These are phyloP conservation scores for Salix purpurea DNA, from an alignment of 345 rosid species.

Conservation along the genomic window DNA sequence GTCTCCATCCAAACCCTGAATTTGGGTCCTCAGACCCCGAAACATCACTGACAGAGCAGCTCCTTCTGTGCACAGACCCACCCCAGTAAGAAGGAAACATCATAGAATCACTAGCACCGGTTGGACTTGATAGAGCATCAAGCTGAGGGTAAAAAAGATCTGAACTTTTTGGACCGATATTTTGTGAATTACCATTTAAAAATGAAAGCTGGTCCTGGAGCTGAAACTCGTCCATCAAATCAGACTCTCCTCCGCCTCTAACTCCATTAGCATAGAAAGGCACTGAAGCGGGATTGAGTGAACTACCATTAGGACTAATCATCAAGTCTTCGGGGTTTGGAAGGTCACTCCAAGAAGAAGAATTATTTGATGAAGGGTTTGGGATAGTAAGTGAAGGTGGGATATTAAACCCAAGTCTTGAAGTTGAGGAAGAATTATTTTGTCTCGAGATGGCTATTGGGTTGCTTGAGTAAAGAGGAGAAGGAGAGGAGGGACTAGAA, in stretches of 20 bases:
- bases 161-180: conserved; percentile 33
- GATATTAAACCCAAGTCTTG: conserved; percentile 31
- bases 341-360: conserved; percentile 45
- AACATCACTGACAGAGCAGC: conserved; percentile 69
- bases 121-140: conserved; percentile 38
- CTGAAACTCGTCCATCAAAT: conserved; percentile 56
- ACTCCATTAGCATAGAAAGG: conserved; percentile 50
- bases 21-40: conserved; percentile 59
- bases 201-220: conserved; percentile 64
- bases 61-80: conserved; percentile 54
- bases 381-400: conserved; percentile 41
- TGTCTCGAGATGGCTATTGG: conserved; percentile 37
- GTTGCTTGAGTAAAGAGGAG: conserved; percentile 38
- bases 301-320: conserved; percentile 36
- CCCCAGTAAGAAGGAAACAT: conserved; percentile 47
- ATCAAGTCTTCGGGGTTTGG: conserved; percentile 48
- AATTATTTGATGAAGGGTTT: conserved; percentile 30
- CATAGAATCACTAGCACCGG: conserved; percentile 27
- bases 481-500: conserved; percentile 43
- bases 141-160: conserved; percentile 44
- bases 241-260: conserved; percentile 47
- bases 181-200: conserved; percentile 45
- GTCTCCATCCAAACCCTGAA: conserved; percentile 79
- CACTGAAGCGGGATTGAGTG: conserved; percentile 60
- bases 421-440: conserved; percentile 31